A percentile compares a stretch with the other conserved stretches of the same genome.
Conservation (phyloP, 192 early-diverging fungal species). For the Funneliformis mosseae region DNA sequence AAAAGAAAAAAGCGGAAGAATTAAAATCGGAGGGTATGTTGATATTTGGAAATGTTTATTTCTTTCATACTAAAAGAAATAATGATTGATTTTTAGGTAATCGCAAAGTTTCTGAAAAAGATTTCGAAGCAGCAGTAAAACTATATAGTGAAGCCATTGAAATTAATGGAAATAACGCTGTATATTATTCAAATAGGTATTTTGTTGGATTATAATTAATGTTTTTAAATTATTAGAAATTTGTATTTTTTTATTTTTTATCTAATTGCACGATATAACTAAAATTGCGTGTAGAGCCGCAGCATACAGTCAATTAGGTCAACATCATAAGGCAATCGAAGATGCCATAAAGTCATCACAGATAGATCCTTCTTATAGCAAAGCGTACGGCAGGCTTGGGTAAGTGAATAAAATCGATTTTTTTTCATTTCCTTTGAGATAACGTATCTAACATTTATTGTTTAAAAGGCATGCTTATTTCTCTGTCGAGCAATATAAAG, state of each 20-base stretch:
- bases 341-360: constrained; percentile 86
- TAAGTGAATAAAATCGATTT: constrained; percentile 35
- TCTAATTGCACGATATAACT: not conserved
- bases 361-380: constrained; percentile 87
- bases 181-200: constrained; percentile 97
- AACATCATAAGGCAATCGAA: constrained; percentile 83
- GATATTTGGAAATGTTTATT: not conserved
- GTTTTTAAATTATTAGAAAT: not conserved
- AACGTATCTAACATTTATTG: not conserved
- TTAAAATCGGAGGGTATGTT: constrained; percentile 68
- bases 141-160: constrained; percentile 92
- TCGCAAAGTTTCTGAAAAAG: constrained; percentile 77
- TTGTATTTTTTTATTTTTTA: not conserved
- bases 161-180: constrained; percentile 78
- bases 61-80: not conserved
- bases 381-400: constrained; percentile 92
- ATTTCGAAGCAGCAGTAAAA: constrained; percentile 83
- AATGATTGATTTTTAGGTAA: constrained; percentile 56
- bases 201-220: not conserved
- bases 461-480: constrained; percentile 79
- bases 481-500: constrained; percentile 78
- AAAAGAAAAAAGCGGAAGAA: constrained; percentile 85
- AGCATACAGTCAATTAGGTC: constrained; percentile 86
- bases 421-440: no score
- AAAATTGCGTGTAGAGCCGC: constrained; percentile 68